Evolutionary conservation across 129 eudicot species (phyloP), one percentile per base, ranked within the genome.

Genomic region (Pulicaria dysenterica): DNA sequence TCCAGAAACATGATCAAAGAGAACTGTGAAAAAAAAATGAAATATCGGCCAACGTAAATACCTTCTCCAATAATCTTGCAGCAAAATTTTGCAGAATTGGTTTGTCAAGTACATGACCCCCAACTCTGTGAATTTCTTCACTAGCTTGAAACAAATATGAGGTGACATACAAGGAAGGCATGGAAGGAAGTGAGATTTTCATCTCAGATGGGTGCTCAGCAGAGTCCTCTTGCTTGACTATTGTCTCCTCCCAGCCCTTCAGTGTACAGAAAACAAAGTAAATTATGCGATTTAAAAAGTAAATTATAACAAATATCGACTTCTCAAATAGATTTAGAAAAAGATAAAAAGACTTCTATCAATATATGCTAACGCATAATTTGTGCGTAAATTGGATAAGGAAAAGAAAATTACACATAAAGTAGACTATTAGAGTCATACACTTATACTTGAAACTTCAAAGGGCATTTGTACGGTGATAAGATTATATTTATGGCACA

Each of bases 221-320:
- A 55, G 96, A 79, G 54, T 82, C 89, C 37, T 90, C 98, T 80
- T 88, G 91, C 88, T 90, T 94, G 70, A 90, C 93, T 40, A 88
- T 80, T 34, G 89, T 84, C 70, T 90, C 96, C 80, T 94, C 98
- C 98, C 98, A 94, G 24, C 98, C 98, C 98, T 94, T 36, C 74
- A 73, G 68, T 3, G 34, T 45, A 65, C 36, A 65, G 12, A 64
- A n/a, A 34, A 19, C 41, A 50, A 50, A 7, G 7, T 41, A 73
- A 14, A 38, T 63, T 49, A 49, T 51, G 43, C 68, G 14, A 37
- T 59, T 59, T 8, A 40, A 73, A 36, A 15, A 50, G 31, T 24
- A 0, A 24, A 24, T 24, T 24, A 24, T 24, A 40, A 51, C 49
- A 64, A 36, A n/a, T 6, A 10, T 1, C 41, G 11, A 11, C 63